Percentiles rank a stretch among this genome's conserved stretches.
phyloP scores from a whole-genome alignment of 768 basidiomycete genomes.

The Trametes coccinea region DNA sequence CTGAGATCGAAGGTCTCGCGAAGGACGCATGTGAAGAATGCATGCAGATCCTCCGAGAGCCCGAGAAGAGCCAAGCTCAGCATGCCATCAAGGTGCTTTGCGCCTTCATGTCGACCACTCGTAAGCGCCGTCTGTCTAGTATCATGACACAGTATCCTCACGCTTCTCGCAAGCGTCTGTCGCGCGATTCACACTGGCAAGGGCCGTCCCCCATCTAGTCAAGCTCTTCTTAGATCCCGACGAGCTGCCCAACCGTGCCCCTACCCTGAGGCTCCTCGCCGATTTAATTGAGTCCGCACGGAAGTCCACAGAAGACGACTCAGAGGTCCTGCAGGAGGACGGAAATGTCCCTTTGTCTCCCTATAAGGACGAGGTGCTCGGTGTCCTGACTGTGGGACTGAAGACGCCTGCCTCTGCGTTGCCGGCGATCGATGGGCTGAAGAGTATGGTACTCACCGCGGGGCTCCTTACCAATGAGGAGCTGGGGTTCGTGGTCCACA shows the following conservation, averaged over 20 bases:
- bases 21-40: slow-evolving; percentile 81
- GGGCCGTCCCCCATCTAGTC: slow-evolving; percentile 75
- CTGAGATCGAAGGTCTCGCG: slow-evolving; percentile 53
- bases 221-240: slow-evolving; percentile 71
- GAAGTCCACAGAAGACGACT: slow-evolving; percentile 38
- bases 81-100: slow-evolving; percentile 85
- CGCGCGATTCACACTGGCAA: slow-evolving; percentile 63
- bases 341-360: slow-evolving; percentile 46
- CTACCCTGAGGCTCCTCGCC: slow-evolving; percentile 65
- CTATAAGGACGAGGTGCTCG: slow-evolving; percentile 78
- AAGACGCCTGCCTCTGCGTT: slow-evolving; percentile 50
- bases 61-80: slow-evolving; percentile 91
- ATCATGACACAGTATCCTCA: too few relatives aligned
- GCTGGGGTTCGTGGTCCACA: slow-evolving; percentile 75
- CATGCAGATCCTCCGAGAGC: slow-evolving; percentile 75
- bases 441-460: slow-evolving; percentile 63
- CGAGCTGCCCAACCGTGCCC: slow-evolving; percentile 64
- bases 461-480: slow-evolving; percentile 70
- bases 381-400: slow-evolving; percentile 59
- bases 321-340: slow-evolving; percentile 18
- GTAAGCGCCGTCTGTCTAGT: slow-evolving; percentile 45
- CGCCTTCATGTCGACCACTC: slow-evolving; percentile 72
- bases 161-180: slow-evolving; percentile 54
- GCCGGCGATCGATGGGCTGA: slow-evolving; percentile 65
- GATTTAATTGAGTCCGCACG: slow-evolving; percentile 61